Conservation (phyloP, 345 rosid species). For the Gossypium raimondii region DNA sequence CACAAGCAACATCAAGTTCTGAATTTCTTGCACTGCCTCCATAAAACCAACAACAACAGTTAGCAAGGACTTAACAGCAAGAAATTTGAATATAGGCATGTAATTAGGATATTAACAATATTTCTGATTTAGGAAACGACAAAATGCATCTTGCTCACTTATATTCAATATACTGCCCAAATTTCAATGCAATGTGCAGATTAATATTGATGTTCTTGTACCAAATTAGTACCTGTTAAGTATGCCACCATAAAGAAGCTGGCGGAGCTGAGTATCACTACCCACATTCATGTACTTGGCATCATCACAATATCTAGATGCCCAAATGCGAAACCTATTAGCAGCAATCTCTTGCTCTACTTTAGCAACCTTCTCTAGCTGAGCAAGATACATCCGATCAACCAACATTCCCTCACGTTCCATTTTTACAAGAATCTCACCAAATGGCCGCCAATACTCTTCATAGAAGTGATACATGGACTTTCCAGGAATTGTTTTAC, state of each 20-base stretch:
- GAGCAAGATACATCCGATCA: slow-evolving; percentile 72
- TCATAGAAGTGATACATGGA: slow-evolving; percentile 73
- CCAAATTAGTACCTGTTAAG: slow-evolving; percentile 47
- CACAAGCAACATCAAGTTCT: not conserved
- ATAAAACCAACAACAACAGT: not conserved
- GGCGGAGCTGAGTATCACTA: slow-evolving; percentile 86
- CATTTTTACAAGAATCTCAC: slow-evolving; percentile 81
- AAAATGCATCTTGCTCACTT: not conserved
- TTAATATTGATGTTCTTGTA: not conserved
- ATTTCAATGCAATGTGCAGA: not conserved
- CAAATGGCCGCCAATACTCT: slow-evolving; percentile 79
- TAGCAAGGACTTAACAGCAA: not conserved
- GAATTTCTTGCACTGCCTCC: not conserved
- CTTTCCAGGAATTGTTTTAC: slow-evolving; percentile 34
- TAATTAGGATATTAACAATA: not conserved
- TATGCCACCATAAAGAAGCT: slow-evolving; percentile 75
- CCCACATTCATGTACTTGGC: slow-evolving; percentile 90
- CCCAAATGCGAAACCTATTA: slow-evolving; percentile 80
- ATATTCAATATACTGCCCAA: not conserved
- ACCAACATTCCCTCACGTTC: slow-evolving; percentile 92
- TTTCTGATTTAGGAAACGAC: not conserved
- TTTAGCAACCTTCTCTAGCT: slow-evolving; percentile 80
- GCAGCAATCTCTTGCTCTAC: slow-evolving; percentile 70
- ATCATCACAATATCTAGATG: slow-evolving; percentile 74
- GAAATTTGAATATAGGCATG: not conserved